A percentile compares a stretch with the other conserved stretches of the same genome.
These are phyloP conservation scores for Chiua sp. DNA, from an alignment of 1,284 basidiomycete species.

Conservation along the genomic window DNA sequence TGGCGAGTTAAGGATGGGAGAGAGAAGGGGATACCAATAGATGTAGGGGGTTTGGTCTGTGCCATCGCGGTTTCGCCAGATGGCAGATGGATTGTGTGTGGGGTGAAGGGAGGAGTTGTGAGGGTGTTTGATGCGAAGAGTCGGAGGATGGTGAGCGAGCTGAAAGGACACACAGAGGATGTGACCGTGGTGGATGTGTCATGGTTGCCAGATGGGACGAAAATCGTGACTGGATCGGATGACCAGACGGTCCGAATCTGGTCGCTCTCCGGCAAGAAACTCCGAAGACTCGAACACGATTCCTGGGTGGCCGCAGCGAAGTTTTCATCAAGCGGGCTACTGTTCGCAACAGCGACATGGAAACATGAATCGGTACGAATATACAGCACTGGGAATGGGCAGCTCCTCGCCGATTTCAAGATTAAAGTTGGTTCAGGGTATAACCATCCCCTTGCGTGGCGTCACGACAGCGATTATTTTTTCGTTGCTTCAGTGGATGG, in stretches of 20 bases:
- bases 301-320: too few relatives aligned
- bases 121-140: neutral
- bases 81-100: neutral
- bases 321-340: too few relatives aligned
- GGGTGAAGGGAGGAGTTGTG: neutral
- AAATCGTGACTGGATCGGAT: neutral
- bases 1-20: neutral
- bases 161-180: neutral
- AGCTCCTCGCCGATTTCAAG: too few relatives aligned
- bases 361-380: too few relatives aligned
- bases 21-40: neutral
- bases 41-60: neutral
- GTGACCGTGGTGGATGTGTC: neutral
- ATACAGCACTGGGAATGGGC: too few relatives aligned
- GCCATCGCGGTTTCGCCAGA: neutral
- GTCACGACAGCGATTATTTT: too few relatives aligned
- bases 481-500: too few relatives aligned
- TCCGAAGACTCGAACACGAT: neutral
- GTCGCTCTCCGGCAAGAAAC: neutral
- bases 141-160: neutral
- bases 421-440: too few relatives aligned
- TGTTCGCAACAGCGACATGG: too few relatives aligned
- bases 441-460: too few relatives aligned
- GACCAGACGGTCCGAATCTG: neutral
- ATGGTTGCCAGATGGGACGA: neutral